Evolutionary conservation across 495 filamentous ascomycete species (phyloP).

Genomic region (Aspergillus bertholletiae): DNA sequence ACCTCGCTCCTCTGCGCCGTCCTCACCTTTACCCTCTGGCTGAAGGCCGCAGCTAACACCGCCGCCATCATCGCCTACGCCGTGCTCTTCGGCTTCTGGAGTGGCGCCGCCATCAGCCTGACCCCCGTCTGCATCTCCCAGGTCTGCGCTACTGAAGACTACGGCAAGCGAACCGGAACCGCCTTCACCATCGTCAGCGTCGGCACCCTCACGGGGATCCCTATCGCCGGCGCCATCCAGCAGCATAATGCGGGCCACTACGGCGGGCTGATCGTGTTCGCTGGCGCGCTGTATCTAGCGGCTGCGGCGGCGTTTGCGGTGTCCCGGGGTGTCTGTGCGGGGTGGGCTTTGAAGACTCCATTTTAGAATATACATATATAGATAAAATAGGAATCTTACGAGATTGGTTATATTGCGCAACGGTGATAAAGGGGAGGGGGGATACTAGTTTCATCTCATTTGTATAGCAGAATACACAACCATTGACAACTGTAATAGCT

Average conservation of each 20-base stretch:
- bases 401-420: too few relatives aligned
- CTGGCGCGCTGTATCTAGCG: slow-evolving; percentile 48
- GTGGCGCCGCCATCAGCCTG: slow-evolving; percentile 55
- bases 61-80: slow-evolving; percentile 54
- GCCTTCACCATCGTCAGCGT: slow-evolving; percentile 57
- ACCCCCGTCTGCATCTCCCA: slow-evolving; percentile 58
- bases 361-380: too few relatives aligned
- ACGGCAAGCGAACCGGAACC: slow-evolving; percentile 61
- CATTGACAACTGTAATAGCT: too few relatives aligned
- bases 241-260: slow-evolving; percentile 20
- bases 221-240: slow-evolving; percentile 63
- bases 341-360: slow-evolving; percentile 26
- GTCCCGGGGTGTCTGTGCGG: slow-evolving; percentile 44
- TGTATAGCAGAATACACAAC: too few relatives aligned
- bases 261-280: slow-evolving; percentile 50
- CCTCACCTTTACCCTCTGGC: slow-evolving; percentile 52
- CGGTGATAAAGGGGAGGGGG: too few relatives aligned
- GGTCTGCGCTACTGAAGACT: slow-evolving; percentile 55
- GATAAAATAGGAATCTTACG: too few relatives aligned
- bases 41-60: slow-evolving; percentile 28
- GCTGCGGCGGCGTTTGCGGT: slow-evolving; percentile 43
- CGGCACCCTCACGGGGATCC: slow-evolving; percentile 67
- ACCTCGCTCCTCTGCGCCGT: slow-evolving; percentile 46
- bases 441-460: too few relatives aligned
- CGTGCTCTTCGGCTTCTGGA: slow-evolving; percentile 57